A percentile compares a stretch with the other conserved stretches of the same genome.
These are phyloP conservation scores for Xylaria sp. DNA, from an alignment of 2,329 filamentous ascomycete genomes.

Conservation along the genomic window DNA sequence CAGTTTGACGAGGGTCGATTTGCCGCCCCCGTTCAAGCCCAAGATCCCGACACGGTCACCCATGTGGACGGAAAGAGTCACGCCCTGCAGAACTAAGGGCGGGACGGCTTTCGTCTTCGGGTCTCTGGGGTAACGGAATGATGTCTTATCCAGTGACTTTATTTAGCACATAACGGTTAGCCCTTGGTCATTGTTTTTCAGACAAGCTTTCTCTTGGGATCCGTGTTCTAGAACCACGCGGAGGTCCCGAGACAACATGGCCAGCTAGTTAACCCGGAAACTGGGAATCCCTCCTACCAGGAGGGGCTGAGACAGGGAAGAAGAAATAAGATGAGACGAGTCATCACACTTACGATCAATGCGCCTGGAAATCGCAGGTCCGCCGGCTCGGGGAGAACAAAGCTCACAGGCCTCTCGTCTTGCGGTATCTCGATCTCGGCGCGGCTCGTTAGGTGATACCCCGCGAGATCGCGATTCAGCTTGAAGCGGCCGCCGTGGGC, in stretches of 20 bases:
- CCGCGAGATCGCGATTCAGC: slow-evolving; percentile 77
- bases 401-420: slow-evolving; percentile 68
- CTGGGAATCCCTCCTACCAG: not conserved
- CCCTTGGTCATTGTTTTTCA: not conserved
- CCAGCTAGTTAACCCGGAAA: not conserved
- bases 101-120: slow-evolving; percentile 48
- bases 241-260: not conserved
- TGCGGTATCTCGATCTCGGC: slow-evolving; percentile 77
- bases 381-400: slow-evolving; percentile 70
- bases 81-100: slow-evolving; percentile 66
- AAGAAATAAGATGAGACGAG: not conserved
- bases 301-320: not conserved
- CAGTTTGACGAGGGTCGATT: slow-evolving; percentile 80
- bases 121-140: slow-evolving; percentile 68
- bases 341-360: slow-evolving; percentile 58
- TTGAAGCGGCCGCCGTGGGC: slow-evolving; percentile 81
- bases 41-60: slow-evolving; percentile 80
- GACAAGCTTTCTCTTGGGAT: not conserved
- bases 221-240: not conserved
- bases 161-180: not conserved
- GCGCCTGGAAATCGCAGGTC: slow-evolving; percentile 81
- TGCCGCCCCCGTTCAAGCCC: slow-evolving; percentile 84
- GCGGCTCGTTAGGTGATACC: slow-evolving; percentile 68
- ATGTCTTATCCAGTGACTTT: slow-evolving; percentile 72
- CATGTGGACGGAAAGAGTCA: slow-evolving; percentile 76